Percentiles rank a stretch among this genome's conserved stretches.
Conservation (phyloP, 163 green algal genomes). For the Prototheca cutis region DNA sequence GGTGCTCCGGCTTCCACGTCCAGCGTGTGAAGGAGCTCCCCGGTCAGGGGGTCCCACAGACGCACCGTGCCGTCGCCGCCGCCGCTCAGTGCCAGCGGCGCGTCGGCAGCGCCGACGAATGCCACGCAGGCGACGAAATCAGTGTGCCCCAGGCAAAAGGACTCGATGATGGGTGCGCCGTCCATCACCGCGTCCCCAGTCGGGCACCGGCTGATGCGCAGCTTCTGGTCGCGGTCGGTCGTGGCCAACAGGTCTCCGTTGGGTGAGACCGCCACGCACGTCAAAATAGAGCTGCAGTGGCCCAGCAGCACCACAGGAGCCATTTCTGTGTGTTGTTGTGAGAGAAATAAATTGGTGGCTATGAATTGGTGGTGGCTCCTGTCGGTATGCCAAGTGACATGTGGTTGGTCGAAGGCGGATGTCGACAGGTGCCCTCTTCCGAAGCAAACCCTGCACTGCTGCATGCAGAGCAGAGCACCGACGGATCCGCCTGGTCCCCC, state of each 20-base stretch:
- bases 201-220: slow-evolving; percentile 47
- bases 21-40: slow-evolving; percentile 31
- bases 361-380: no score
- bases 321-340: neutral
- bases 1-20: slow-evolving; percentile 16
- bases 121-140: slow-evolving; percentile 40
- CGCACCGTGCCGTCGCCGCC: slow-evolving; percentile 52
- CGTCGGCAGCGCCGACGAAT: slow-evolving; percentile 11
- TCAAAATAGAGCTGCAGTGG: slow-evolving; percentile 57
- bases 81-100: slow-evolving; percentile 36
- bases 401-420: no score
- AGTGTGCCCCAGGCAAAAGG: slow-evolving; percentile 59
- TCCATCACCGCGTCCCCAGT: slow-evolving; percentile 16
- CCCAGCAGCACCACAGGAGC: slow-evolving; percentile 40
- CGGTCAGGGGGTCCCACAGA: slow-evolving; percentile 40
- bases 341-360: no score
- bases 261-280: slow-evolving; percentile 24
- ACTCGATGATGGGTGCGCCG: slow-evolving; percentile 52
- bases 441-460: no score
- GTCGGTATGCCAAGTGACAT: no score
- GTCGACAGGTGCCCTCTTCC: no score
- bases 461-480: no score
- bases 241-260: slow-evolving; percentile 36
- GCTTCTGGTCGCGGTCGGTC: slow-evolving; percentile 49
- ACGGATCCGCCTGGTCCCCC: no score